Percentiles rank a stretch among this genome's conserved stretches.
phyloP scores from a whole-genome alignment of 1,284 basidiomycete genomes.

The Moniliella sp. region DNA sequence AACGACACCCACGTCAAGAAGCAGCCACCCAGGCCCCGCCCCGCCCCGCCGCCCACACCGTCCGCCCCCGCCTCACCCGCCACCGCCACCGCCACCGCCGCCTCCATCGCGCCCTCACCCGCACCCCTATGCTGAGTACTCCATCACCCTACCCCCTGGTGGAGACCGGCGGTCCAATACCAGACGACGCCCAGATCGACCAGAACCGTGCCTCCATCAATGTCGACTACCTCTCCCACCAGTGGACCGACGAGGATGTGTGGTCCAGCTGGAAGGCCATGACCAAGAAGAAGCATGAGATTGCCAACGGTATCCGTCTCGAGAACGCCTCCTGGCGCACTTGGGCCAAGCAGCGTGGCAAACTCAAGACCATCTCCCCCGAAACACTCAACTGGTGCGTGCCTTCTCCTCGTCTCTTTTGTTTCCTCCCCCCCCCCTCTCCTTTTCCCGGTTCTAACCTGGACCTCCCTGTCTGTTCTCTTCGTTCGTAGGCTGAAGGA shows the following conservation, averaged over 20 bases:
- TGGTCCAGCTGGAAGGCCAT: conserved; percentile 95
- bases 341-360: conserved; percentile 97
- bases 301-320: conserved; percentile 75
- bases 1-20: no score
- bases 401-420: no score
- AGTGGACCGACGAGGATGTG: conserved; percentile 98
- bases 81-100: no score
- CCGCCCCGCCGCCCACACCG: no score
- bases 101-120: no score
- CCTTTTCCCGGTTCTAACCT: not conserved
- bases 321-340: conserved; percentile 97
- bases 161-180: conserved; percentile 19
- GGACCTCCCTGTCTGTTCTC: not conserved
- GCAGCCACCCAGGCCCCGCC: no score
- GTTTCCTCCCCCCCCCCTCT: not conserved
- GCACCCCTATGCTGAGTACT: conserved; percentile 33
- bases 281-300: conserved; percentile 95
- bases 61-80: no score
- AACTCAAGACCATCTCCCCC: conserved; percentile 77
- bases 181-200: conserved; percentile 30
- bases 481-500: conserved; percentile 65
- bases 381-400: conserved; percentile 92
- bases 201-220: conserved; percentile 40
- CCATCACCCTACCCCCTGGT: conserved; percentile 28
- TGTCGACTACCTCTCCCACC: conserved; percentile 56